A percentile compares a stretch with the other conserved stretches of the same genome.
Evolutionary conservation across 495 filamentous ascomycete species (phyloP).

Genomic region (Copromyces sp.): DNA sequence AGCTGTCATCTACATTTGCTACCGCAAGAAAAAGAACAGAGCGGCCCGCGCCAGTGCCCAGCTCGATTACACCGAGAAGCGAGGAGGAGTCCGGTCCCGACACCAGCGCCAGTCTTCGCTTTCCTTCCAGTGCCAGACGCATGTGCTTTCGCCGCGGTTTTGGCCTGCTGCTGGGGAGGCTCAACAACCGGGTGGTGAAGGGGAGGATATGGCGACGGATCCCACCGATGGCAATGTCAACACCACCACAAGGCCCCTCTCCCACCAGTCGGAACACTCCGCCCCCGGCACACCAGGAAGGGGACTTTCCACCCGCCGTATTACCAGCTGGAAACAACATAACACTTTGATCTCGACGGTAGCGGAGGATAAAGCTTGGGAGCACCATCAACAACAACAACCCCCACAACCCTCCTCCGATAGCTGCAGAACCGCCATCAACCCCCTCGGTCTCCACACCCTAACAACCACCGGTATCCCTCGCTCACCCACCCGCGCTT

Average conservation of each 20-base stretch:
- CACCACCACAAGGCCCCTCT: not conserved
- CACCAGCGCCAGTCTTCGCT: slow-evolving; percentile 29
- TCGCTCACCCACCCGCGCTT: slow-evolving; percentile 11
- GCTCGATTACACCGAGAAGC: slow-evolving; percentile 12
- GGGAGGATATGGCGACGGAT: not conserved
- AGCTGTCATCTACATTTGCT: slow-evolving; percentile 25
- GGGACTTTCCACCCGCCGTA: slow-evolving; percentile 2
- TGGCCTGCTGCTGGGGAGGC: slow-evolving; percentile 18
- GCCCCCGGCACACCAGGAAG: not conserved
- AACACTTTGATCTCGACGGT: slow-evolving; percentile 7
- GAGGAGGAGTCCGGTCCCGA: slow-evolving; percentile 1
- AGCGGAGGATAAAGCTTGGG: slow-evolving; percentile 4
- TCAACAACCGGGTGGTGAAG: not conserved
- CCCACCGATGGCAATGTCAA: not conserved
- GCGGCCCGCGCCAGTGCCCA: slow-evolving; percentile 21
- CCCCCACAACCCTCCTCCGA: not conserved
- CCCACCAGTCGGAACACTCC: not conserved
- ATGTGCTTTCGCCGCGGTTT: slow-evolving; percentile 31
- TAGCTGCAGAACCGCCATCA: slow-evolving; percentile 1
- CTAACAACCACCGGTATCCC: slow-evolving; percentile 14
- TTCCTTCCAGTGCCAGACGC: slow-evolving; percentile 41
- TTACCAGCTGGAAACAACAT: slow-evolving; percentile 12
- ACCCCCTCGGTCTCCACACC: slow-evolving; percentile 5
- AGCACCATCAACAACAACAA: slow-evolving; percentile 3
- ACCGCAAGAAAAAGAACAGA: slow-evolving; percentile 29